Evolutionary conservation across 108 stramenopile species (phyloP).

Genomic region (Fragilariopsis cylindrus): DNA sequence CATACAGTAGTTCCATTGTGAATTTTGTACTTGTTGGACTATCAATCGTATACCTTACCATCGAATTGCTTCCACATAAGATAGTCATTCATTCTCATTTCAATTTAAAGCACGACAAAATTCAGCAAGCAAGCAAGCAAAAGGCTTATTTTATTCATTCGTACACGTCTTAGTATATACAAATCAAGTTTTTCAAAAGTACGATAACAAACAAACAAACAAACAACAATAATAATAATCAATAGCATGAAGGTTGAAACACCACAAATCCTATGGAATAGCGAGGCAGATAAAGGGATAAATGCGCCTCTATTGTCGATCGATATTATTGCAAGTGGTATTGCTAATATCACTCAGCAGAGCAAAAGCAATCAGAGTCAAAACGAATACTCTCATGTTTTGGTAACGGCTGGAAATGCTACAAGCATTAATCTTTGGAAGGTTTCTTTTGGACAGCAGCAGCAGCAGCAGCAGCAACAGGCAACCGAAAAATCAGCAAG

Average conservation of each 20-base stretch:
- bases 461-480: slow-evolving; percentile 6
- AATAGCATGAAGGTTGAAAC: slow-evolving; percentile 88
- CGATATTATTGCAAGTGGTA: slow-evolving; percentile 45
- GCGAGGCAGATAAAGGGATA: slow-evolving; percentile 77
- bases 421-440: slow-evolving; percentile 82
- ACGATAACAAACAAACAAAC: too few relatives aligned
- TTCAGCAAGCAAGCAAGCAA: too few relatives aligned
- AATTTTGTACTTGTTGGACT: too few relatives aligned
- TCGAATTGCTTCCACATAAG: too few relatives aligned
- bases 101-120: too few relatives aligned
- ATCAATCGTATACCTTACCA: too few relatives aligned
- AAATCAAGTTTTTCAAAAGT: too few relatives aligned
- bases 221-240: slow-evolving; percentile 2
- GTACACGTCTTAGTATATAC: too few relatives aligned
- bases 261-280: slow-evolving; percentile 94
- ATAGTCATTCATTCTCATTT: too few relatives aligned
- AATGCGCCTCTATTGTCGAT: slow-evolving; percentile 82
- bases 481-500: neutral
- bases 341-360: slow-evolving; percentile 1
- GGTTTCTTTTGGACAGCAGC: slow-evolving; percentile 26
- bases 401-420: slow-evolving; percentile 92
- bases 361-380: slow-evolving; percentile 4
- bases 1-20: too few relatives aligned
- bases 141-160: too few relatives aligned
- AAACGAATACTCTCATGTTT: slow-evolving; percentile 38